Percentiles rank a stretch among this genome's conserved stretches.
These are phyloP conservation scores for Paraphaeosphaeria minitans DNA, from an alignment of 2,329 filamentous ascomycete genomes.

Conservation along the genomic window DNA sequence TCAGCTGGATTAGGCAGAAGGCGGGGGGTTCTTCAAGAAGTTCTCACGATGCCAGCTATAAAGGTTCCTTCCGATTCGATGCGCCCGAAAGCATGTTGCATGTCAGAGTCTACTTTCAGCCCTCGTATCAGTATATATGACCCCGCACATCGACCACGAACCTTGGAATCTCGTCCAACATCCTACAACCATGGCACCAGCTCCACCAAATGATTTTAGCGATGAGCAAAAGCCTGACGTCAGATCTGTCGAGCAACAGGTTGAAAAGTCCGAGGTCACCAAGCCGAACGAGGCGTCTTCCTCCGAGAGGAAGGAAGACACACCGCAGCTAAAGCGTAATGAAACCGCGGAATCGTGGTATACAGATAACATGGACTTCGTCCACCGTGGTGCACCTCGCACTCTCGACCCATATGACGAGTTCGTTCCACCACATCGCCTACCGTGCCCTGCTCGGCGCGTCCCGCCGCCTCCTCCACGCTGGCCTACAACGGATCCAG, in stretches of 20 bases:
- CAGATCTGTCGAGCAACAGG: slow-evolving; percentile 5
- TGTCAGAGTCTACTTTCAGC: neutral
- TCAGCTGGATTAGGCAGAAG: slow-evolving; percentile 2
- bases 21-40: neutral
- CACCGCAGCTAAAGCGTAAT: slow-evolving; percentile 12
- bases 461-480: slow-evolving; percentile 4
- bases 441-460: slow-evolving; percentile 15
- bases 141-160: slow-evolving; percentile 19
- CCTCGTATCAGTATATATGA: slow-evolving; percentile 20
- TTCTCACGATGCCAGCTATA: neutral
- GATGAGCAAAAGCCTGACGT: neutral
- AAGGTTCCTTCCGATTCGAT: neutral
- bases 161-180: slow-evolving; percentile 27
- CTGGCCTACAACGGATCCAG: neutral
- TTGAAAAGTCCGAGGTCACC: slow-evolving; percentile 13
- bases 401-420: slow-evolving; percentile 9
- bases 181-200: slow-evolving; percentile 11
- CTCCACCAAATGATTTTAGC: neutral
- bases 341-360: slow-evolving; percentile 1
- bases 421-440: slow-evolving; percentile 9
- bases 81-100: neutral
- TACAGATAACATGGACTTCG: slow-evolving; percentile 7
- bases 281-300: slow-evolving; percentile 14
- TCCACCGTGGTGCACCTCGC: neutral
- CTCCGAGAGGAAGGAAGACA: slow-evolving; percentile 11